Conservation (phyloP, 345 rosid genomes). For the Eutrema heterophyllum region DNA sequence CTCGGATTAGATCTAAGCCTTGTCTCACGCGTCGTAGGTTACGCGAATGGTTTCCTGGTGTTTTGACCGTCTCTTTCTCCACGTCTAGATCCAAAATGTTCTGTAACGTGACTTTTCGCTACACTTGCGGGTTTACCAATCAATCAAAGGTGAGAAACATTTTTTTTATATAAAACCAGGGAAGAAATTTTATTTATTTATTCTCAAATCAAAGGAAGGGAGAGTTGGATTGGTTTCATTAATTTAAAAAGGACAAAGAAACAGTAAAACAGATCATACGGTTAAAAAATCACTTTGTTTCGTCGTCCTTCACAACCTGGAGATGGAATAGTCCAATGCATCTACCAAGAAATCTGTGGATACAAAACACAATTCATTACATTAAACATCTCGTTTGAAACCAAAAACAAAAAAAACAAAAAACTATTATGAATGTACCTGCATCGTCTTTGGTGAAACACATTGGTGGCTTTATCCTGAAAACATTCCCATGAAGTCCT, state of each 20-base stretch:
- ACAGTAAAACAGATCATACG: neutral
- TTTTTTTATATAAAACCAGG: neutral
- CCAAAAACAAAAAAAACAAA: neutral
- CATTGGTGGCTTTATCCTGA: constrained; percentile 94
- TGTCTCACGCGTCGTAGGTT: constrained; percentile 84
- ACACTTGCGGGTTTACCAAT: constrained; percentile 15
- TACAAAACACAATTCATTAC: neutral
- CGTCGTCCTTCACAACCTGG: constrained; percentile 47
- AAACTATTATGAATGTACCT: constrained; percentile 33
- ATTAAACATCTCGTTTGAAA: neutral
- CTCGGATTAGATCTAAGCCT: constrained; percentile 89
- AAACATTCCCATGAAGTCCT: constrained; percentile 82
- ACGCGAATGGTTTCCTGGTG: constrained; percentile 74
- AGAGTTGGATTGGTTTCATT: neutral
- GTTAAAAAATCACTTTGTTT: neutral
- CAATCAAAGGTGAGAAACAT: constrained; percentile 5
- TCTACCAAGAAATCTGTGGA: constrained; percentile 70
- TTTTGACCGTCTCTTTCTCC: constrained; percentile 58
- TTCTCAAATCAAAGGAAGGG: neutral
- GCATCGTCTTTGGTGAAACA: constrained; percentile 91
- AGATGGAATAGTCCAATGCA: constrained; percentile 68
- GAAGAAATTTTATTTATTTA: neutral
- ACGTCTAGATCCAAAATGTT: constrained; percentile 60
- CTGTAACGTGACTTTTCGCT: constrained; percentile 36
- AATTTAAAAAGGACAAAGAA: neutral